Conservation (phyloP, 306 rosid genomes). For the Trichosanthes cucumerina region DNA sequence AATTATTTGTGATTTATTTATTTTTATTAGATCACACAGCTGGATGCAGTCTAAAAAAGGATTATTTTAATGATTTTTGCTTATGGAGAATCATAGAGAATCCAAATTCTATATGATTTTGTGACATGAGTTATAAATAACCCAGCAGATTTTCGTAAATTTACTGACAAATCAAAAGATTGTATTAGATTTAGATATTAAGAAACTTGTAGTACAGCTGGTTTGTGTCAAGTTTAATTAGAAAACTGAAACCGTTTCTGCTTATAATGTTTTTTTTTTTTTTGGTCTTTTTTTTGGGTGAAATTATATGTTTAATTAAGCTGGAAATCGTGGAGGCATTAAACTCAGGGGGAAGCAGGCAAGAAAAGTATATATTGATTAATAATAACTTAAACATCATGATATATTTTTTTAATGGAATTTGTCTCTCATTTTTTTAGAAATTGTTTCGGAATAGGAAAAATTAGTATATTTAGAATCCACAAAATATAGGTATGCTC, state of each 20-base stretch:
- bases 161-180: conserved; percentile 5
- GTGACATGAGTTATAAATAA: background rate
- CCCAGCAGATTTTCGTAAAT: background rate
- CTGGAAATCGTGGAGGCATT: background rate
- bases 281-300: background rate
- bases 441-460: background rate
- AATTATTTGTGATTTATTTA: background rate
- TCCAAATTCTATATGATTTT: background rate
- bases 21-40: conserved; percentile 1
- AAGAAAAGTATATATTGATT: background rate
- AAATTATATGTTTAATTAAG: background rate
- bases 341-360: background rate
- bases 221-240: background rate
- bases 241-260: background rate
- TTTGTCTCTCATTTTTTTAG: background rate
- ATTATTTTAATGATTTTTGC: background rate
- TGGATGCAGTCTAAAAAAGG: background rate
- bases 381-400: background rate
- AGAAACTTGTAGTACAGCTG: background rate
- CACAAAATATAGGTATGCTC: background rate
- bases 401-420: background rate
- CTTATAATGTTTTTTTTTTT: background rate
- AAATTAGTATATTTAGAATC: background rate
- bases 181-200: background rate
- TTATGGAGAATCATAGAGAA: background rate